A percentile compares a stretch with the other conserved stretches of the same genome.
Conservation (phyloP, 345 rosid species). For the Eucalyptus polyanthemos region DNA sequence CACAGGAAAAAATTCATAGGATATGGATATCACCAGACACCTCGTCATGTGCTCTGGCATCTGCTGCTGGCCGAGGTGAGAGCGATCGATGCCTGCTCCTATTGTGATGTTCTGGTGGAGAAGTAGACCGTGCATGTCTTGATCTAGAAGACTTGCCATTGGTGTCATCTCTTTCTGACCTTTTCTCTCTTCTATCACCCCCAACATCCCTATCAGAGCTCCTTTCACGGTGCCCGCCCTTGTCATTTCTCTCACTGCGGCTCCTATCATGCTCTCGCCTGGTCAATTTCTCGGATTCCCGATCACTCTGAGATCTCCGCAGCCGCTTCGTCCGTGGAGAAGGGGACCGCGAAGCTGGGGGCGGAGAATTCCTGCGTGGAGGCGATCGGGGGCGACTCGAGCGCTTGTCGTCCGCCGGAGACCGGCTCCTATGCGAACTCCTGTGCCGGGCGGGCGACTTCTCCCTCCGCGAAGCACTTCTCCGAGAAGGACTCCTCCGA, state of each 20-base stretch:
- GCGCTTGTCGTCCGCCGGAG: conserved; percentile 24
- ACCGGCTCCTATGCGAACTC: conserved; percentile 20
- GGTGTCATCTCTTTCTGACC: conserved; percentile 43
- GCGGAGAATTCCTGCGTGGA: conserved; percentile 2
- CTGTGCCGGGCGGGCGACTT: conserved; percentile 29
- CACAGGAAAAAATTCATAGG: neutral
- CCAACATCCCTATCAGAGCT: conserved; percentile 25
- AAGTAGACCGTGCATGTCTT: conserved; percentile 32
- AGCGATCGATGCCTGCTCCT: conserved; percentile 47
- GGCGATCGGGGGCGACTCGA: conserved; percentile 24
- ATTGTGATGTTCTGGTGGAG: conserved; percentile 37
- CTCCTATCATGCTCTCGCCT: conserved; percentile 38
- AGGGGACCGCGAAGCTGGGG: conserved; percentile 42
- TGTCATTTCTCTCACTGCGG: conserved; percentile 30
- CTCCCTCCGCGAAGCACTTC: conserved; percentile 12
- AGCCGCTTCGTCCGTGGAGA: conserved; percentile 60
- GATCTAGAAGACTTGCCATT: conserved; percentile 32
- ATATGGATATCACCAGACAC: conserved; percentile 37
- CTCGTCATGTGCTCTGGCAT: conserved; percentile 43
- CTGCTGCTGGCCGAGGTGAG: conserved; percentile 31
- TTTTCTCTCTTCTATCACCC: conserved; percentile 39
- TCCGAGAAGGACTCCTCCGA: conserved; percentile 9
- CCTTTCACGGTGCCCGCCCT: conserved; percentile 17
- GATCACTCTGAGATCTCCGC: conserved; percentile 42
- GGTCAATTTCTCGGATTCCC: conserved; percentile 23